These are phyloP conservation scores for Cylindrodendrum hubeiense DNA, from an alignment of 2,329 filamentous ascomycete species.

Conservation along the genomic window DNA sequence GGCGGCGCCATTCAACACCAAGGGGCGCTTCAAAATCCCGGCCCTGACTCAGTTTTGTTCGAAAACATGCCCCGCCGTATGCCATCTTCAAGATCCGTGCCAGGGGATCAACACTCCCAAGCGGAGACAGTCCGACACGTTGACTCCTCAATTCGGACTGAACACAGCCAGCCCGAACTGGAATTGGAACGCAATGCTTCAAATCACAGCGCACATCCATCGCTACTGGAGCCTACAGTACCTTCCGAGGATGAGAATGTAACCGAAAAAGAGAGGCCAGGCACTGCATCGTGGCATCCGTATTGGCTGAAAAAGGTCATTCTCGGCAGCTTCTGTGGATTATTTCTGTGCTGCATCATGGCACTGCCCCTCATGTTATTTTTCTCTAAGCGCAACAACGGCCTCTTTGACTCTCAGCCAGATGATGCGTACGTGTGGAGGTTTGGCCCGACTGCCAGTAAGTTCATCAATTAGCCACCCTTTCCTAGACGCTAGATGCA, in stretches of 20 bases:
- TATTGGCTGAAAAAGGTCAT: not conserved
- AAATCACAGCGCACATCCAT: not conserved
- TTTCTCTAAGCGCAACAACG: not conserved
- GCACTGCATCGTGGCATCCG: not conserved
- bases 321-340: not conserved
- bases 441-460: not conserved
- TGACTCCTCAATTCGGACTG: not conserved
- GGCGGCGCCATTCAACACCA: not conserved
- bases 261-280: not conserved
- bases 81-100: not conserved
- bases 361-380: not conserved
- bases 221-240: not conserved
- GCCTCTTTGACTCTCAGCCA: not conserved
- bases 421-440: not conserved
- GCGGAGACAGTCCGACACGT: not conserved
- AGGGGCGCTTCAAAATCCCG: not conserved
- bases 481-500: not conserved
- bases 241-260: not conserved
- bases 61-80: not conserved
- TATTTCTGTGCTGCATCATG: not conserved
- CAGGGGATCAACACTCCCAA: not conserved
- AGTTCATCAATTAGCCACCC: not conserved
- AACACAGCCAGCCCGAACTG: not conserved
- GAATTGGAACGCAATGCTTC: not conserved
- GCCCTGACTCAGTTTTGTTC: not conserved